Evolutionary conservation across 164 flowering plant species (phyloP).

Genomic region (Houttuynia cordata): DNA sequence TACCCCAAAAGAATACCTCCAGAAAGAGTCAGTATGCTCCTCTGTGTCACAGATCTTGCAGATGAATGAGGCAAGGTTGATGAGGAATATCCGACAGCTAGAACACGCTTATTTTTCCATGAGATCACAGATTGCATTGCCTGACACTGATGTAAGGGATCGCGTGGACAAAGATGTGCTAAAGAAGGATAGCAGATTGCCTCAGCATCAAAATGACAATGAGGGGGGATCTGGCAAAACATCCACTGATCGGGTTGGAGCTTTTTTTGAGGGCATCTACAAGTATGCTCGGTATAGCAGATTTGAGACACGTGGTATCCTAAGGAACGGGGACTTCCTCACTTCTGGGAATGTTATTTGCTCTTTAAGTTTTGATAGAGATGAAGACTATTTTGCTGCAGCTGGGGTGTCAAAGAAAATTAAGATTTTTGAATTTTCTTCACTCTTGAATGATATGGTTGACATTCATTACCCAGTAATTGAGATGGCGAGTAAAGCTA

Average conservation of each 20-base stretch:
- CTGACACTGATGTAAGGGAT: slow-evolving; percentile 20
- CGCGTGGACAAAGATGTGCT: slow-evolving; percentile 42
- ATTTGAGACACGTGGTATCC: slow-evolving; percentile 62
- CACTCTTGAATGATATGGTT: slow-evolving; percentile 59
- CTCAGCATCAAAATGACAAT: slow-evolving; percentile 12
- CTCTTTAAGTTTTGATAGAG: slow-evolving; percentile 91
- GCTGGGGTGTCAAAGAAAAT: slow-evolving; percentile 97
- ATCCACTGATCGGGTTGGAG: slow-evolving; percentile 43
- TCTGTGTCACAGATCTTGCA: slow-evolving; percentile 9
- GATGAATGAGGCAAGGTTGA: slow-evolving; percentile 31
- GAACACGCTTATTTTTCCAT: slow-evolving; percentile 82
- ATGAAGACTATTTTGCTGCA: slow-evolving; percentile 90
- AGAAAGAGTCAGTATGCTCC: slow-evolving; percentile 13
- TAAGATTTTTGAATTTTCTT: slow-evolving; percentile 69
- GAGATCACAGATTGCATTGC: slow-evolving; percentile 45
- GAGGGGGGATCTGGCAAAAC: slow-evolving; percentile 10
- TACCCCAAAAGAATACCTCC: slow-evolving; percentile 5
- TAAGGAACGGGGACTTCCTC: slow-evolving; percentile 68
- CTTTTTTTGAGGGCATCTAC: slow-evolving; percentile 82
- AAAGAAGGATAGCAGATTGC: slow-evolving; percentile 28
- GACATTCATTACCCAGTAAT: slow-evolving; percentile 85
- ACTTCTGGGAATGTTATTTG: slow-evolving; percentile 87
- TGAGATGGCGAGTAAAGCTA: slow-evolving; percentile 81
- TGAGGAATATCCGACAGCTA: slow-evolving; percentile 54
- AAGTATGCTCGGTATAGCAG: slow-evolving; percentile 83